Evolutionary conservation across 1,139 yeast genomes (phyloP).

Genomic region (Kodamaea fungicola): DNA sequence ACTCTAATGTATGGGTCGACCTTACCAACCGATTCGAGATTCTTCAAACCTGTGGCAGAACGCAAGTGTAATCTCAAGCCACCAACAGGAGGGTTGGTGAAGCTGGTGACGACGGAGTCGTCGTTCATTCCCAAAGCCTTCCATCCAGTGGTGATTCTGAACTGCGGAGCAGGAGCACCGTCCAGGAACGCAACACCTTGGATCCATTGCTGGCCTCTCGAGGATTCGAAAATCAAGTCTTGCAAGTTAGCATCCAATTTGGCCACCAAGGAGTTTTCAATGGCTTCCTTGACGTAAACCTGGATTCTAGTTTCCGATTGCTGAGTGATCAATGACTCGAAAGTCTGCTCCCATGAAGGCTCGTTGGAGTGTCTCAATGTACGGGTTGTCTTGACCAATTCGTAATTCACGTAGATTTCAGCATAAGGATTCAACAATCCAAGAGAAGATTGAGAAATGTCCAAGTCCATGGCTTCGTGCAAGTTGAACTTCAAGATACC

Average conservation of each 20-base stretch:
- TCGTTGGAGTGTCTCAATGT: conserved; percentile 62
- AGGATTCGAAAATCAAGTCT: conserved; percentile 50
- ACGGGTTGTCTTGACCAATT: conserved; percentile 54
- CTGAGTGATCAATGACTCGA: conserved; percentile 59
- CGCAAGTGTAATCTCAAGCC: conserved; percentile 58
- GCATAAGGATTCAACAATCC: conserved; percentile 75
- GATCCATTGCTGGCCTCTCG: conserved; percentile 52
- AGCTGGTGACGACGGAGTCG: conserved; percentile 38
- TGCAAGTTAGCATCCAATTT: conserved; percentile 52
- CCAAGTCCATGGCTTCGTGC: conserved; percentile 71
- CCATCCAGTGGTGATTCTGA: conserved; percentile 60
- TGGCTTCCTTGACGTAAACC: conserved; percentile 57
- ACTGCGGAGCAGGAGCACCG: conserved; percentile 41
- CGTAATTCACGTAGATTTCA: conserved; percentile 56
- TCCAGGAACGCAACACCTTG: conserved; percentile 36
- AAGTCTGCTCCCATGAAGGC: conserved; percentile 65
- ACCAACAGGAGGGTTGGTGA: conserved; percentile 60
- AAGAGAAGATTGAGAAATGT: conserved; percentile 56
- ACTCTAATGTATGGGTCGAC: conserved; percentile 72
- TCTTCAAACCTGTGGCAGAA: conserved; percentile 52
- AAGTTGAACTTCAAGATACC: conserved; percentile 72
- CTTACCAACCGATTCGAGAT: conserved; percentile 62
- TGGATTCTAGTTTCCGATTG: conserved; percentile 54
- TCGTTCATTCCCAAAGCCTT: conserved; percentile 65
- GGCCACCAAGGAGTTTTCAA: conserved; percentile 47